These are phyloP conservation scores for Macrocystidia cucumis DNA, from an alignment of 1,284 basidiomycete genomes.

Conservation along the genomic window DNA sequence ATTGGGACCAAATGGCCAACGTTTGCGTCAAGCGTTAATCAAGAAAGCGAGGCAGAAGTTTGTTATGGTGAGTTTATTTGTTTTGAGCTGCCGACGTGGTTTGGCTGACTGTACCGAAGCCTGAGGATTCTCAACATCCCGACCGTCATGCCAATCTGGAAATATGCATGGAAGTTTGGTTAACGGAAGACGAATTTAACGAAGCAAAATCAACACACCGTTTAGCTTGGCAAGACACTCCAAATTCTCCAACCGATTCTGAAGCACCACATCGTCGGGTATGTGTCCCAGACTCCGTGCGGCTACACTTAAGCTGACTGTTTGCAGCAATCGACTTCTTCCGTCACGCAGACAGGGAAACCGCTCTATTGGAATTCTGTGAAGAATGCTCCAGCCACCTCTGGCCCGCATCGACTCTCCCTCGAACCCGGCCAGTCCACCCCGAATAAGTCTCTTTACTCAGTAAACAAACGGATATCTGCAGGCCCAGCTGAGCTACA, in stretches of 20 bases:
- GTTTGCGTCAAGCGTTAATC: slow-evolving; percentile 58
- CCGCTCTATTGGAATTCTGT: slow-evolving; percentile 38
- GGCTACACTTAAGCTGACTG: slow-evolving; percentile 1
- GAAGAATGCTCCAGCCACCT: slow-evolving; percentile 18
- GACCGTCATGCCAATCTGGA: slow-evolving; percentile 59
- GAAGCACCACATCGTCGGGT: slow-evolving; percentile 28
- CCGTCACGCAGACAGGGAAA: slow-evolving; percentile 25
- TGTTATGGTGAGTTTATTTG: slow-evolving; percentile 49
- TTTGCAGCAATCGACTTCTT: slow-evolving; percentile 14
- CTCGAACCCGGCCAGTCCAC: too few species aligned
- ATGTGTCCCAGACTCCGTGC: slow-evolving; percentile 24
- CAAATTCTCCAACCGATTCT: slow-evolving; percentile 30
- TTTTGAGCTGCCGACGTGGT: slow-evolving; percentile 5
- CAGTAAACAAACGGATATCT: too few species aligned
- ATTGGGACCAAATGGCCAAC: slow-evolving; percentile 62
- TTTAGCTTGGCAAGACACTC: slow-evolving; percentile 61
- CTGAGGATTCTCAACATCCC: slow-evolving; percentile 68
- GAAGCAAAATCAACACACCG: slow-evolving; percentile 52
- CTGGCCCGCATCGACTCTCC: slow-evolving; percentile 33
- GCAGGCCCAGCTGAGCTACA: too few species aligned
- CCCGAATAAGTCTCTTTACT: too few species aligned
- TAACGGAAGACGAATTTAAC: slow-evolving; percentile 65
- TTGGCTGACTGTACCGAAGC: slow-evolving; percentile 32
- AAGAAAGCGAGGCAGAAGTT: slow-evolving; percentile 63
- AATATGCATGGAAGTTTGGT: slow-evolving; percentile 68